Evolutionary conservation across 495 filamentous ascomycete species (phyloP).

Genomic region (Aspergillus heteromorphus): DNA sequence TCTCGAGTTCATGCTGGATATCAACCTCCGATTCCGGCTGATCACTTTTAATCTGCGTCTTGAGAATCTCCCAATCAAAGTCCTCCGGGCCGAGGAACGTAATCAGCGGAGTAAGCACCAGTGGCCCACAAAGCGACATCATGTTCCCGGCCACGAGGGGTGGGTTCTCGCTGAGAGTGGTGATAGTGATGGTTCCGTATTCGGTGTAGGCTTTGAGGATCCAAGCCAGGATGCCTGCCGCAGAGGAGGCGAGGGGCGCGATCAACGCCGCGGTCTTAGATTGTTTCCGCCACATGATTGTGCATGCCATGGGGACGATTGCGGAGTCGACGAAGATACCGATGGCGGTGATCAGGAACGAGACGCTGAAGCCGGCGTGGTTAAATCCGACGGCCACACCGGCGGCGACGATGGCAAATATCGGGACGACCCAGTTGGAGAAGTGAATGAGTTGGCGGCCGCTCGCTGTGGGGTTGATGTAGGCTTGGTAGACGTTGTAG

Average conservation of each 20-base stretch:
- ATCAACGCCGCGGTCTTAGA: slow-evolving; percentile 38
- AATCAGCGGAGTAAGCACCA: slow-evolving; percentile 32
- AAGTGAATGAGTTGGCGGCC: background rate
- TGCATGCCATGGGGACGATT: slow-evolving; percentile 47
- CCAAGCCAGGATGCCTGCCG: slow-evolving; percentile 42
- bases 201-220: slow-evolving; percentile 39
- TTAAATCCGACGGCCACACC: slow-evolving; percentile 26
- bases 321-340: slow-evolving; percentile 39
- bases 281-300: slow-evolving; percentile 46
- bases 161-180: slow-evolving; percentile 36
- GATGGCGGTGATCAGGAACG: background rate
- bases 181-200: slow-evolving; percentile 41
- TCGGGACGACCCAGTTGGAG: background rate
- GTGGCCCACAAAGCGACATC: slow-evolving; percentile 26
- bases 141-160: slow-evolving; percentile 44
- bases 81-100: slow-evolving; percentile 27
- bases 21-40: slow-evolving; percentile 13
- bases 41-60: slow-evolving; percentile 28
- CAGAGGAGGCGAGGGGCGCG: slow-evolving; percentile 37
- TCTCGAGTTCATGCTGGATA: slow-evolving; percentile 8
- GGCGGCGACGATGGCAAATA: background rate
- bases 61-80: slow-evolving; percentile 35
- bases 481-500: slow-evolving; percentile 2
- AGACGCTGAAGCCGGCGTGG: background rate
- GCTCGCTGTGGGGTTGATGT: background rate